Conservation (phyloP, 495 filamentous ascomycete species). For the Rostrohypoxylon terebratum region DNA sequence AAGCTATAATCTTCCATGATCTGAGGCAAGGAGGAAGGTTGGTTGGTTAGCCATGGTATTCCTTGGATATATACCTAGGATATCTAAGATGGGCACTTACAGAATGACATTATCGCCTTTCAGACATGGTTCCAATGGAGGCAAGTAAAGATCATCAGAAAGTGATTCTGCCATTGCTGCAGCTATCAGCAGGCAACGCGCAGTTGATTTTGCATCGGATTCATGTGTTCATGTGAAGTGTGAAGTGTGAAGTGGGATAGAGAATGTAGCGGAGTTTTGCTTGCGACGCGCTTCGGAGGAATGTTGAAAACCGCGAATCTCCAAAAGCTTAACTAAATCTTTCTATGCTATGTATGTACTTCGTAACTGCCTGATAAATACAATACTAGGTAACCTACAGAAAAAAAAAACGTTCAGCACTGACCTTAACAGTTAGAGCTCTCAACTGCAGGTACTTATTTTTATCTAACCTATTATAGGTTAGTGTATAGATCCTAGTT, state of each 20-base stretch:
- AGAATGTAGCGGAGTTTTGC: slow-evolving; percentile 1
- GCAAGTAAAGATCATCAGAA: slow-evolving; percentile 61
- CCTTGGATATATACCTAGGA: too few relatives aligned
- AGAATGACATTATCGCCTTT: slow-evolving; percentile 57
- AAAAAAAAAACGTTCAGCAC: slow-evolving; percentile 18
- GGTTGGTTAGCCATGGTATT: slow-evolving; percentile 29
- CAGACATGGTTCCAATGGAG: slow-evolving; percentile 61
- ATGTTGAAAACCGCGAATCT: slow-evolving; percentile 32
- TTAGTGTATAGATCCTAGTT: background rate
- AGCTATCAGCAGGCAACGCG: slow-evolving; percentile 64
- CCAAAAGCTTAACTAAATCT: background rate
- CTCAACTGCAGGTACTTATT: slow-evolving; percentile 4
- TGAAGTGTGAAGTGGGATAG: background rate
- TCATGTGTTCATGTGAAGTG: slow-evolving; percentile 52
- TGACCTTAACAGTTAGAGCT: slow-evolving; percentile 1
- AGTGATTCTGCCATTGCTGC: slow-evolving; percentile 73
- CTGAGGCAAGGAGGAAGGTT: slow-evolving; percentile 56
- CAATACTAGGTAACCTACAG: too few relatives aligned
- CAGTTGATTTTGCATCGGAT: slow-evolving; percentile 46
- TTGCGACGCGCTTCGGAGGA: slow-evolving; percentile 42
- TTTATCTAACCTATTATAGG: slow-evolving; percentile 4
- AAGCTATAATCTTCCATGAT: slow-evolving; percentile 81
- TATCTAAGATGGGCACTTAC: too few relatives aligned
- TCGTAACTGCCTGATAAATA: background rate
- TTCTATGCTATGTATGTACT: too few relatives aligned